Evolutionary conservation across 495 filamentous ascomycete species (phyloP).

Genomic region (Talaromyces proteolyticus): DNA sequence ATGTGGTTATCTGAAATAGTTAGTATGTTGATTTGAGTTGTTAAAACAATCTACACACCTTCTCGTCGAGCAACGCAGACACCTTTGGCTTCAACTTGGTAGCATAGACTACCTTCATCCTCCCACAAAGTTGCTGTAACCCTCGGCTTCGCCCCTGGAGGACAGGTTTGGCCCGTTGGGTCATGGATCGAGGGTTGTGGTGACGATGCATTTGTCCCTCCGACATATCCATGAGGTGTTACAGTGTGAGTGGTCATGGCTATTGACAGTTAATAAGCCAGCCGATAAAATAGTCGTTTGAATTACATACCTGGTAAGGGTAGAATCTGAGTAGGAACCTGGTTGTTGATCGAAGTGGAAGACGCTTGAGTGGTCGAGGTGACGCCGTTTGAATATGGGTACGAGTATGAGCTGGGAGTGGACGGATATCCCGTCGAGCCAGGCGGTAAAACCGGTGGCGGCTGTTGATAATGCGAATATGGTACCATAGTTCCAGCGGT

Average conservation of each 20-base stretch:
- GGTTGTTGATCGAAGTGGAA: conserved; percentile 58
- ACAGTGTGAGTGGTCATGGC: conserved; percentile 40
- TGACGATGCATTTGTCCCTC: conserved; percentile 42
- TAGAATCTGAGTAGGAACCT: conserved; percentile 51
- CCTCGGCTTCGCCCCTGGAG: conserved; percentile 96
- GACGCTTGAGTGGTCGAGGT: conserved; percentile 61
- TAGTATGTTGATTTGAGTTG: conserved; percentile 5
- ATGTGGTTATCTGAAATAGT: conserved; percentile 82
- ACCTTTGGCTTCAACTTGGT: conserved; percentile 94
- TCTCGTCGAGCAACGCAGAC: conserved; percentile 93
- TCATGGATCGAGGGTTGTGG: conserved; percentile 62
- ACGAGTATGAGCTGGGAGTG: conserved; percentile 57
- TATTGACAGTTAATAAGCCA: conserved; percentile 11
- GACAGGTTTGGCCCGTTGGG: conserved; percentile 84
- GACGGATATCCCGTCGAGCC: conserved; percentile 63
- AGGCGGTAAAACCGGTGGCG: conserved; percentile 78
- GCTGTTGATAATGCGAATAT: conserved; percentile 66
- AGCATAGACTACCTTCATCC: conserved; percentile 95
- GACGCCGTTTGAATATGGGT: conserved; percentile 68
- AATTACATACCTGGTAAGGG: conserved; percentile 57
- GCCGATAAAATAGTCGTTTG: neutral
- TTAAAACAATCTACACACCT: conserved; percentile 50
- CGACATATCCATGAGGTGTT: conserved; percentile 38
- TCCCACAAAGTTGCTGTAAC: conserved; percentile 98
- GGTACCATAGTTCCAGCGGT: conserved; percentile 68